These are phyloP conservation scores for Rutstroemia sp. DNA, from an alignment of 2,329 filamentous ascomycete species.

Conservation along the genomic window DNA sequence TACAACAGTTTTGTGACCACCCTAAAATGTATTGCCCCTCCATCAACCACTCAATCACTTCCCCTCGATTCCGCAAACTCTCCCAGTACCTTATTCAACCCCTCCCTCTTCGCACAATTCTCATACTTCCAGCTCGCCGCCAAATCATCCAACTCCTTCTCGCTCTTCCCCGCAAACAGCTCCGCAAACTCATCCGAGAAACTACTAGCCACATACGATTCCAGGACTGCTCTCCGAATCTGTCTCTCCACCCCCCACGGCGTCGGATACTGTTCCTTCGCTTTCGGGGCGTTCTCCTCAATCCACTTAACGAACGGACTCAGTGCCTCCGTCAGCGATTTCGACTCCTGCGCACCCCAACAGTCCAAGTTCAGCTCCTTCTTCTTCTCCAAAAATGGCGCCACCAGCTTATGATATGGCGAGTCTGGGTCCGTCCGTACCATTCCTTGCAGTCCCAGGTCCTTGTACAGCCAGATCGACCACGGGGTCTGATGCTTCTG, in stretches of 20 bases:
- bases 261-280: constrained; percentile 19
- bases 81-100: constrained; percentile 21
- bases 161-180: constrained; percentile 42
- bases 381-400: constrained; percentile 49
- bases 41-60: neutral
- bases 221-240: constrained; percentile 37
- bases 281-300: constrained; percentile 37
- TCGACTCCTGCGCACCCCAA: constrained; percentile 39
- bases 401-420: constrained; percentile 43
- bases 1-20: too few species aligned
- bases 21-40: too few species aligned
- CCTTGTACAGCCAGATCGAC: constrained; percentile 55
- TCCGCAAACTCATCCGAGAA: constrained; percentile 47
- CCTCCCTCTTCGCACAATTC: constrained; percentile 40
- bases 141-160: constrained; percentile 43
- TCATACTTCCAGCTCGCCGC: constrained; percentile 43
- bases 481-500: constrained; percentile 44
- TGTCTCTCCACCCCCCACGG: constrained; percentile 45
- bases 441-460: constrained; percentile 50
- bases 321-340: constrained; percentile 27
- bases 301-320: constrained; percentile 22
- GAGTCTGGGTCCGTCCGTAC: constrained; percentile 36
- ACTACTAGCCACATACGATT: constrained; percentile 43
- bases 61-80: constrained; percentile 12
- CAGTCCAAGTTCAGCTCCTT: constrained; percentile 44